Evolutionary conservation across 2,329 filamentous ascomycete genomes (phyloP), one percentile per base, ranked within the genome.

Genomic region (Cephalotrichum gorgonifer): DNA sequence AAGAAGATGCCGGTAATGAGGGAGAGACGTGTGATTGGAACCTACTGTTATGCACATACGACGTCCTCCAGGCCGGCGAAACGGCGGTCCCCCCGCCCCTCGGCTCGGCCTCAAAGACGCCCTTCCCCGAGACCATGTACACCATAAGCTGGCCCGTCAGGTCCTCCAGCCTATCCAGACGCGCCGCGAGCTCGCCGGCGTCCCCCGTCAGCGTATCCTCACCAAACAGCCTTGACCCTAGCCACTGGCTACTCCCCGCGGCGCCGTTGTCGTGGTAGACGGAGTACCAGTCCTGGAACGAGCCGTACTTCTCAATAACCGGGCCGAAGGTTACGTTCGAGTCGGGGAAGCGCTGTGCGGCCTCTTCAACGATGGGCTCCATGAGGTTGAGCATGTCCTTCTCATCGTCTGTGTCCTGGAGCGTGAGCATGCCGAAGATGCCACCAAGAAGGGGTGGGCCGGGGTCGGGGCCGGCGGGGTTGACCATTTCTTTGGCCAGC

Each of bases 1-100:
- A n/a, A n/a, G n/a, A n/a, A n/a, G n/a, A n/a, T n/a, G n/a, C n/a
- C n/a, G n/a, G n/a, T n/a, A n/a, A n/a, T n/a, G n/a, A n/a, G n/a
- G n/a, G n/a, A n/a, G n/a, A n/a, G n/a, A n/a, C n/a, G n/a, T n/a
- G n/a, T n/a, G n/a, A n/a, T n/a, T 3, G 14, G 5, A 43, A 64
- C 68, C 58, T 57, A 72, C 72, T 54, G 0, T 62, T 53, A 46
- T 73, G 71, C 3, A 69, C 57, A 17, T 67, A 65, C 0, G 71
- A 63, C 12, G 55, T 68, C 15, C 76, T 64, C 74, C 75, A 81
- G 0, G 72, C 72, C 0, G 75, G 74, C 33, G 71, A 69, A 2
- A 75, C 66, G 0, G 73, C 62, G 27, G 73, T 71, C 39, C 67
- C 60, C 0, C 71, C 71, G 0, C 72, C 73, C 17, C 67, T 58